These are phyloP conservation scores for Striga asiatica DNA, from an alignment of 257 asterid species.

Conservation along the genomic window DNA sequence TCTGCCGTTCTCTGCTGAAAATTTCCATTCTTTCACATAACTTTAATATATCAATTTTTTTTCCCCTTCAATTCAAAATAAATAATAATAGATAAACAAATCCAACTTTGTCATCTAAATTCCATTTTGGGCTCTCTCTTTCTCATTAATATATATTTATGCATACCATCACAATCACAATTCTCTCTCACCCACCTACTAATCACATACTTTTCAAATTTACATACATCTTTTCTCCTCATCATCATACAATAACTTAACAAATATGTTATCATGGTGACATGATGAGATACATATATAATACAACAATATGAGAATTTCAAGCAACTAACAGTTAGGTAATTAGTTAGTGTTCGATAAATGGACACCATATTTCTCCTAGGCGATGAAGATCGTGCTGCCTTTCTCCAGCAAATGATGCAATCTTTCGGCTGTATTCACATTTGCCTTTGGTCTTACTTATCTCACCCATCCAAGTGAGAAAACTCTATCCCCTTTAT, in stretches of 20 bases:
- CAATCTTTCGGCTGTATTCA: constrained; percentile 41
- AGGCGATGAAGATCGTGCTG: constrained; percentile 38
- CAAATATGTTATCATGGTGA: not conserved
- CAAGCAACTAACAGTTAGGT: not conserved
- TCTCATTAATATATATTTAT: not conserved
- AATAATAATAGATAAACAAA: no score
- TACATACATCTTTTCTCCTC: not conserved
- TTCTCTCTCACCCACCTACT: constrained; percentile 13
- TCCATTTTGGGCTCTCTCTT: not conserved
- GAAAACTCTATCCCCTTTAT: not conserved
- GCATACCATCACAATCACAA: not conserved
- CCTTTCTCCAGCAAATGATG: constrained; percentile 37
- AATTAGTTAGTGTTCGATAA: not conserved
- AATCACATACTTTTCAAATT: constrained; percentile 33
- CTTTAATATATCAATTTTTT: not conserved
- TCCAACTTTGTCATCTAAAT: not conserved
- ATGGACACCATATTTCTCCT: constrained; percentile 59
- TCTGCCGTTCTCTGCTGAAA: constrained; percentile 13
- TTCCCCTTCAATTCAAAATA: no score
- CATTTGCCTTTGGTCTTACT: constrained; percentile 61
- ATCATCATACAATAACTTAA: no score
- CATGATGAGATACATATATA: not conserved
- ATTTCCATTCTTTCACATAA: not conserved
- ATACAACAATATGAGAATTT: not conserved
- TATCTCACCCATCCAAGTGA: constrained; percentile 48